Evolutionary conservation across 139 green algal species (phyloP).

Genomic region (Tetradesmus obliquus): DNA sequence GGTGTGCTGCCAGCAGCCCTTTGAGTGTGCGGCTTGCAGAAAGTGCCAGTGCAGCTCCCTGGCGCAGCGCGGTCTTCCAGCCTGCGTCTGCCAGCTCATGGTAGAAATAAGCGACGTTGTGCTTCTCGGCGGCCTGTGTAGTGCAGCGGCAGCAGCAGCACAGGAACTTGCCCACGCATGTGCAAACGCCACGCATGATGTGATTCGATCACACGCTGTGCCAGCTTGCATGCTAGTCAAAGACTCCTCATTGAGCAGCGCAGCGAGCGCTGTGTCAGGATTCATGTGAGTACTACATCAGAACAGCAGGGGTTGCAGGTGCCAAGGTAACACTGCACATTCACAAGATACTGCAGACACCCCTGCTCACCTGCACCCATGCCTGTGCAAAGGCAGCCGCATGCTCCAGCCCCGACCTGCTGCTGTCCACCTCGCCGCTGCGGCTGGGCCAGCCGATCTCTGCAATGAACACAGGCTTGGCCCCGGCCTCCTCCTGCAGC

Average conservation of each 20-base stretch:
- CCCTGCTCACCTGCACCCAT: conserved; percentile 22
- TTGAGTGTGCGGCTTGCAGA: neutral
- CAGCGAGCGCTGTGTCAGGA: too few relatives aligned
- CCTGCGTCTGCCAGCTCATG: conserved; percentile 32
- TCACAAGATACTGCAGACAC: neutral
- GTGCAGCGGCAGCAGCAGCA: neutral
- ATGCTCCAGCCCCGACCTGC: neutral
- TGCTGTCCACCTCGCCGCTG: conserved; percentile 11
- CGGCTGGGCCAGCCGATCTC: conserved; percentile 27
- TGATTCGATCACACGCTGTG: too few relatives aligned
- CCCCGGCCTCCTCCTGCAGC: neutral
- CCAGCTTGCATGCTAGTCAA: too few relatives aligned
- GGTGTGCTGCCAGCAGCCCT: neutral
- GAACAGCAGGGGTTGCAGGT: too few relatives aligned
- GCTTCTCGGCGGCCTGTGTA: conserved; percentile 29
- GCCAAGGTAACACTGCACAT: too few relatives aligned
- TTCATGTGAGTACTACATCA: too few relatives aligned
- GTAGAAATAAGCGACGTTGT: conserved; percentile 30
- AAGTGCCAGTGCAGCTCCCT: neutral
- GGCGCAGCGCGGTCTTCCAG: conserved; percentile 20
- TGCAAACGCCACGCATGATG: too few relatives aligned
- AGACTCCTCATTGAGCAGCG: too few relatives aligned
- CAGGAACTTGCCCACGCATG: neutral
- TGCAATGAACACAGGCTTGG: conserved; percentile 16
- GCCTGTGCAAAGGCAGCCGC: conserved; percentile 20